Evolutionary conservation across 352 stramenopile genomes (phyloP), one percentile per base, ranked within the genome.

Genomic region (Pythium dissimile): DNA sequence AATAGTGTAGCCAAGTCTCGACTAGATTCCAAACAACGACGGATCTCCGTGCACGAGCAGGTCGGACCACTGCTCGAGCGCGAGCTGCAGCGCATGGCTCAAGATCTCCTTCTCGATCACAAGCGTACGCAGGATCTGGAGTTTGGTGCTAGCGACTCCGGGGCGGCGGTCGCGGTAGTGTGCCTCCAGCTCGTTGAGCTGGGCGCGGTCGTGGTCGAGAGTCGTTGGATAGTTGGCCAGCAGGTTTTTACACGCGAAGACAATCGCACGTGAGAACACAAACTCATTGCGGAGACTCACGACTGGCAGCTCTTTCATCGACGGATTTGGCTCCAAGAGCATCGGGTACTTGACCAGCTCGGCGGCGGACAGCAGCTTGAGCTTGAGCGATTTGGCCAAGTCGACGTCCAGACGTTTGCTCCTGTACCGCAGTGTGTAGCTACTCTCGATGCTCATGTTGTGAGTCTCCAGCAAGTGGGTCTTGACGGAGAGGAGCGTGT

Each of bases 31-130:
- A 18, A 84, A 47, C n/a, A 84, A 30, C 20, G 76, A 79, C 31
- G 72, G 62, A 35, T 87, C 64, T 1, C 71, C 35, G n/a, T 63
- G 75, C 20, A 73, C 50, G n/a, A 86, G 48, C 35, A 89, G 64
- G 0, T 59, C 60, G 27, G 59, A 65, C 79, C 79, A 89, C 28
- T 80, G 61, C 20, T 73, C 54, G 46, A 73, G 41, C 15, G 66
- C 74, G 13, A 84, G 58, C 13, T 72, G 51, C 53, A 84, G 69
- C 12, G 76, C 72, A 55, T 86, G 50, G 23, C 77, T 65, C 13
- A 89, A 49, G 49, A 86, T 84, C 35, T 76, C 51, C 45, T 89
- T 89, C 59, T 89, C 79, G 47, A 80, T 61, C 42, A 84, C 54
- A 1, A 89, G 63, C 13, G 67, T 62, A 26, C 69, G 72, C n/a